Base-by-base conservation (phyloP, 352 stramenopile genomes). In the Phytophthora podocarpi region DNA sequence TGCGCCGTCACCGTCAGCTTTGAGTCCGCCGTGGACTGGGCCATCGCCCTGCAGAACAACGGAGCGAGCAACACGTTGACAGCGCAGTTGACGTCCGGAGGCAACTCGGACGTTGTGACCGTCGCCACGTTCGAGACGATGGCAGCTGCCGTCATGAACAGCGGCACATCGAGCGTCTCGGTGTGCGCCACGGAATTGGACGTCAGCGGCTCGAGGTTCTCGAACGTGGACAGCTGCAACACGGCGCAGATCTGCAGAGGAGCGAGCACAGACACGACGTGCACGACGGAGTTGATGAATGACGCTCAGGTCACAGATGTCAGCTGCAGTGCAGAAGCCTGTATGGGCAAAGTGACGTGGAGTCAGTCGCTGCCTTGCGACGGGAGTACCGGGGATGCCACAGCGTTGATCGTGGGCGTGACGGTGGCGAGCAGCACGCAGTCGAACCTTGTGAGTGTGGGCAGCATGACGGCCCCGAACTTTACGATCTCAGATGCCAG, bases 11-110 rank as follows among this genome's bases (percentile, higher is more conserved):
- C 61, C 20, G 78, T 76, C 8, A 74, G 51, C 34, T 75, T 94
- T 35, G 56, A 85, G 45, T 20, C 35, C 1, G 50, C 69, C 1
- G 36, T 94, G 23, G 85, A 94, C 65, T 94, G 85, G 85, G 85
- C 82, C 16, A 59, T 91, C 43, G 77, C 70, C 5, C 60, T 90
- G 56, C 72, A 77, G 42, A 83, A 61, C 18, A 56, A 61, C 31
- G 66, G 43, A 13, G 71, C 55, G 2, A 36, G 52, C 23, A 90
- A 87, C 42, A 72, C 66, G 15, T 47, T 93, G 5, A 73, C 80
- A 15, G 84, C 79, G n/a, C 77, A 76, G 18, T 66, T 91, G 7
- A 77, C 55, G 7, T 53, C 54, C 18, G 63, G 67, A 8, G 78
- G 69, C 10, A 74, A 41, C n/a, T 58, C 64, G 7, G 76, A 89